Conservation (phyloP, 805 yeast species). For the Saturnispora zaruensis region DNA sequence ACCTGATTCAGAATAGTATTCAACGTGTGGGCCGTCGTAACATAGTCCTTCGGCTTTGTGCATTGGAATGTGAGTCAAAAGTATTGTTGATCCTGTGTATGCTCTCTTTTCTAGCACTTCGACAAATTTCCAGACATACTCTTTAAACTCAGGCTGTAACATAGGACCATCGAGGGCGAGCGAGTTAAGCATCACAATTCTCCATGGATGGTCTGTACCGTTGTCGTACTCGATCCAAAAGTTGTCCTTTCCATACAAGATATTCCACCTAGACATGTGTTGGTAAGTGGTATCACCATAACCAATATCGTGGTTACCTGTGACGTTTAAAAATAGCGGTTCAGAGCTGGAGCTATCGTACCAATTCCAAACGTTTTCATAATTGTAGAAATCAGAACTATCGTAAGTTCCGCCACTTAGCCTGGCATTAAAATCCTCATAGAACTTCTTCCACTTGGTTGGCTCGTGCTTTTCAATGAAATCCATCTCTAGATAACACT, state of each 20-base stretch:
- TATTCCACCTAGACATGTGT: slow-evolving; percentile 71
- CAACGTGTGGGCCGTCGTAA: slow-evolving; percentile 73
- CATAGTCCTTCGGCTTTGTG: slow-evolving; percentile 78
- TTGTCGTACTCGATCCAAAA: slow-evolving; percentile 64
- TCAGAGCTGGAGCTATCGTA: slow-evolving; percentile 31
- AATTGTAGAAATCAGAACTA: slow-evolving; percentile 34
- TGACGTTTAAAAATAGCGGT: slow-evolving; percentile 70
- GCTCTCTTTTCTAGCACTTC: slow-evolving; percentile 44
- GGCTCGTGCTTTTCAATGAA: slow-evolving; percentile 41
- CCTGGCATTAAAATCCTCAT: slow-evolving; percentile 27
- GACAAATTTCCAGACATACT: slow-evolving; percentile 67
- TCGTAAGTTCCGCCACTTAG: slow-evolving; percentile 28
- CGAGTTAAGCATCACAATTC: slow-evolving; percentile 82
- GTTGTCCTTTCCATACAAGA: slow-evolving; percentile 77
- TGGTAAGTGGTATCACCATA: slow-evolving; percentile 94
- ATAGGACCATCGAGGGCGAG: slow-evolving; percentile 87
- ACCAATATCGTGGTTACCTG: slow-evolving; percentile 96
- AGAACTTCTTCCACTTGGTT: slow-evolving; percentile 45
- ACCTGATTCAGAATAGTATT: slow-evolving; percentile 45
- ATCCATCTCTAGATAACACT: slow-evolving; percentile 41
- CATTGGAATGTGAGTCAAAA: slow-evolving; percentile 85
- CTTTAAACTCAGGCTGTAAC: slow-evolving; percentile 58
- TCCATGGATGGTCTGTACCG: slow-evolving; percentile 64
- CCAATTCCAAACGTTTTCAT: slow-evolving; percentile 64
- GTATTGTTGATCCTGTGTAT: slow-evolving; percentile 70